Evolutionary conservation across 2,329 filamentous ascomycete genomes (phyloP), one percentile per base, ranked within the genome.

Genomic region (Colletotrichum lindemuthianum): DNA sequence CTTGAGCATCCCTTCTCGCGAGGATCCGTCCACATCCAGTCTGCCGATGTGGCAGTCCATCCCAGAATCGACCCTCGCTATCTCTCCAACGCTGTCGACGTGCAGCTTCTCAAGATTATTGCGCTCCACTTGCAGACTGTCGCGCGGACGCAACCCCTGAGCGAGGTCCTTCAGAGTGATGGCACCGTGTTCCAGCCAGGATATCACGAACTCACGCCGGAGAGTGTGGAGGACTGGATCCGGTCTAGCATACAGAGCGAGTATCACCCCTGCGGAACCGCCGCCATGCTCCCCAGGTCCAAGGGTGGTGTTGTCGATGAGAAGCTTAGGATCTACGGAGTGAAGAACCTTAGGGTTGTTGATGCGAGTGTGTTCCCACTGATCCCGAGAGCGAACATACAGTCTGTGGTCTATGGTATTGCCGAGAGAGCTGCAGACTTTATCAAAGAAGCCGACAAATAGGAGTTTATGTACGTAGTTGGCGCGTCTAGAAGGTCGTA

Each of bases 361-460:
- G 74, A 76, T 34, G 74, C 74, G 4, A 74, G 72, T 36, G 47
- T 76, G 2, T 73, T 76, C 59, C 74, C 74, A n/a, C 36, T 75
- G 0, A 72, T 72, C 32, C 69, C 69, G 8, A 70, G 71, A 9
- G 72, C 72, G 0, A 75, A 78, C 48, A 70, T 75, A 1, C 73
- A 74, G 45, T 70, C 71, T 0, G 73, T 76, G 0, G 70, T 78
- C 0, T 79, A 78, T 51, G 76, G 75, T 4, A 73, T 79, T 11
- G 77, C 77, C 0, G 74, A 76, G 49, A 71, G 72, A 39, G 74
- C 65, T 2, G 56, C 64, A 6, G 56, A 60, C 9, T 52, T 67
- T 11, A 64, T 67, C 51, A 67, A 59, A 45, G 41, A 55, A 12
- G 40, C 49, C 16, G 40, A 16, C 2, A 10, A 24, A 5, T 24